Conservation (phyloP, 2,329 filamentous ascomycete species). For the Cyphellophora europaea region DNA sequence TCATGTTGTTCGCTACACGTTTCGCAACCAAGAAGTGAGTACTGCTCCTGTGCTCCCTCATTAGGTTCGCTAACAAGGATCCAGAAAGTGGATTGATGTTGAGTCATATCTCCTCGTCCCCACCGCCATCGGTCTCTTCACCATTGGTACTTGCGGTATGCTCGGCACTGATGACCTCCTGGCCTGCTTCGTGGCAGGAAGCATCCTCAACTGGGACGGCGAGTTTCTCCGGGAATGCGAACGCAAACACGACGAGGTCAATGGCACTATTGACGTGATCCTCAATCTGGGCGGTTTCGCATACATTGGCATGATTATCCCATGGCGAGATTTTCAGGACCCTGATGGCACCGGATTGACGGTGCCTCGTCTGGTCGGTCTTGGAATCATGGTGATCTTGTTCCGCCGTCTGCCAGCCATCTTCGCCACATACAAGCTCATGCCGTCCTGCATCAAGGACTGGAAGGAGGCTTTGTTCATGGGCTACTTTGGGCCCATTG, state of each 20-base stretch:
- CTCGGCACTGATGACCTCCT: constrained; percentile 52
- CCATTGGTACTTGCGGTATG: constrained; percentile 48
- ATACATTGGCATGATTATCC: constrained; percentile 92
- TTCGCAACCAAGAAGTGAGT: constrained; percentile 21
- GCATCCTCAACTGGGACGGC: constrained; percentile 54
- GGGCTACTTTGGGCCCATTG: constrained; percentile 97
- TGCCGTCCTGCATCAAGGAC: constrained; percentile 93
- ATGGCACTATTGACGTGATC: constrained; percentile 47
- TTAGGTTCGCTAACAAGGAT: constrained; percentile 44
- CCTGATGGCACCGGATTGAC: constrained; percentile 57
- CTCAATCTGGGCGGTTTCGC: constrained; percentile 75
- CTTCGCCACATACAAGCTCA: constrained; percentile 79
- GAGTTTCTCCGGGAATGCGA: constrained; percentile 48
- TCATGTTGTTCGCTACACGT: constrained; percentile 38
- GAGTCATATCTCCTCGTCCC: constrained; percentile 47
- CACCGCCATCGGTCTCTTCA: constrained; percentile 45
- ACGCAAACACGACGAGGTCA: constrained; percentile 51
- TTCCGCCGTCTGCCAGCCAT: constrained; percentile 86
- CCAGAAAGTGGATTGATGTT: constrained; percentile 45
- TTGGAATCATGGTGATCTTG: constrained; percentile 81
- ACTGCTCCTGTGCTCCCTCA: neutral
- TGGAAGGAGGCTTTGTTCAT: constrained; percentile 96
- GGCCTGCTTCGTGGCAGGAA: constrained; percentile 52
- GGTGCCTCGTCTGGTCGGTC: constrained; percentile 84
- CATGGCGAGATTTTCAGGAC: constrained; percentile 84